phyloP scores from a whole-genome alignment of 129 eudicot species.

The Tagetes erecta region DNA sequence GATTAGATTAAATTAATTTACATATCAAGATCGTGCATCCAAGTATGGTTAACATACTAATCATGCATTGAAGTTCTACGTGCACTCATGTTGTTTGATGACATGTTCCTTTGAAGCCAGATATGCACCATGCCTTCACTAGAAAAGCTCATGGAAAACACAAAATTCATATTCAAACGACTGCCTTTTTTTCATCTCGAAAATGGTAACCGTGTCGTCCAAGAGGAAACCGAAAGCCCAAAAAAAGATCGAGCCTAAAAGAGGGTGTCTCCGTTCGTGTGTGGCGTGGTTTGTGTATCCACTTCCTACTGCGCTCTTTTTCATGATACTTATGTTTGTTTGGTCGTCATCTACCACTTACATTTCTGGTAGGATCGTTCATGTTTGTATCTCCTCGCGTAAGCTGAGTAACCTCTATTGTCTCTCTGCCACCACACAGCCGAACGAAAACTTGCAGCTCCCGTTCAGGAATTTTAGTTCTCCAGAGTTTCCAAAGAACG shows the following conservation, averaged over 20 bases:
- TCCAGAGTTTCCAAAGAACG: slow-evolving; percentile 24
- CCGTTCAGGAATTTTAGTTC: slow-evolving; percentile 40
- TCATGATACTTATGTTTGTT: slow-evolving; percentile 56
- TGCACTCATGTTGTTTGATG: slow-evolving; percentile 44
- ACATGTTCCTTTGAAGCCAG: slow-evolving; percentile 13
- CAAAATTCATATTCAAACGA: not conserved
- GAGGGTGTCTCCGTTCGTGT: slow-evolving; percentile 34
- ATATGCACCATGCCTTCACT: slow-evolving; percentile 30
- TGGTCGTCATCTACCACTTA: slow-evolving; percentile 78
- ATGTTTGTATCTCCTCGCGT: slow-evolving; percentile 75
- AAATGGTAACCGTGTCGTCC: slow-evolving; percentile 58
- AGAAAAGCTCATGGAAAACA: slow-evolving; percentile 38
- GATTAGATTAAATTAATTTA: slow-evolving; percentile 9
- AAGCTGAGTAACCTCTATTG: slow-evolving; percentile 74
- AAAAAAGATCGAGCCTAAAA: slow-evolving; percentile 38
- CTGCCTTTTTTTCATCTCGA: not conserved
- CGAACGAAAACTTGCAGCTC: slow-evolving; percentile 43
- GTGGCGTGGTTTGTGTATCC: slow-evolving; percentile 45
- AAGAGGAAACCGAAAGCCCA: slow-evolving; percentile 47
- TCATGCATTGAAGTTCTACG: slow-evolving; percentile 44
- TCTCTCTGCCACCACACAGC: slow-evolving; percentile 73
- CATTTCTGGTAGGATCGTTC: slow-evolving; percentile 71
- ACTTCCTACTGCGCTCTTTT: slow-evolving; percentile 55
- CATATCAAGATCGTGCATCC: slow-evolving; percentile 40
- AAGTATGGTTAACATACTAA: slow-evolving; percentile 26